Conservation (phyloP, 345 rosid genomes). For the Lepidium sativum region DNA sequence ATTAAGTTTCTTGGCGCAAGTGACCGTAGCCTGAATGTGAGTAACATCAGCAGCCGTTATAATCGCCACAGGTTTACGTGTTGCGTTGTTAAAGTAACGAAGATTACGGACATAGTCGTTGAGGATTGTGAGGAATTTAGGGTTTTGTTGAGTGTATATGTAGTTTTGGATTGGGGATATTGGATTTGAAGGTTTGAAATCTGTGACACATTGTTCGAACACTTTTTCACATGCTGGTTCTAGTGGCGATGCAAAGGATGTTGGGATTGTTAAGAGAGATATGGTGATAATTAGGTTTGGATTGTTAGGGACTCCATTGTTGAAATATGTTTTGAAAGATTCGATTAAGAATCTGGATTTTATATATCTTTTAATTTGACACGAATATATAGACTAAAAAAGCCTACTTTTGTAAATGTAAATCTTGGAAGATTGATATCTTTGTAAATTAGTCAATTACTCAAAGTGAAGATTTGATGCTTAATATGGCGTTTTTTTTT, state of each 20-base stretch:
- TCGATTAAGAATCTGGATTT: neutral
- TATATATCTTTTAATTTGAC: constrained; percentile 8
- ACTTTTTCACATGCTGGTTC: neutral
- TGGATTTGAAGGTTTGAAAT: constrained; percentile 17
- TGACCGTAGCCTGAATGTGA: constrained; percentile 44
- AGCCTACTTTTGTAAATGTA: neutral
- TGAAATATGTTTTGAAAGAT: constrained; percentile 1
- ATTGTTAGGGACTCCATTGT: neutral
- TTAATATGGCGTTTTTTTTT: neutral
- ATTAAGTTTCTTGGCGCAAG: constrained; percentile 28
- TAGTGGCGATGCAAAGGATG: constrained; percentile 13
- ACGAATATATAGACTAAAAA: constrained; percentile 1
- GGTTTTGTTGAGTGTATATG: constrained; percentile 14
- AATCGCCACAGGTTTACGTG: constrained; percentile 39
- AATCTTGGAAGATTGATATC: too few species aligned
- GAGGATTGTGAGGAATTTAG: constrained; percentile 9
- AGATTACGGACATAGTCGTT: constrained; percentile 30
- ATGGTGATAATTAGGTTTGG: constrained; percentile 2
- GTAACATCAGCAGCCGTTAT: constrained; percentile 30
- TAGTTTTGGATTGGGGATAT: constrained; percentile 12
- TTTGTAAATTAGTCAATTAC: constrained; percentile 6
- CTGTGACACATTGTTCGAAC: constrained; percentile 6
- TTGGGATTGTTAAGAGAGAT: constrained; percentile 1
- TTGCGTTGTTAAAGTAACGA: constrained; percentile 24
- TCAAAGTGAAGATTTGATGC: neutral